These are phyloP conservation scores for Ophiostoma triangulosporum DNA, from an alignment of 2,329 filamentous ascomycete genomes.

Conservation along the genomic window DNA sequence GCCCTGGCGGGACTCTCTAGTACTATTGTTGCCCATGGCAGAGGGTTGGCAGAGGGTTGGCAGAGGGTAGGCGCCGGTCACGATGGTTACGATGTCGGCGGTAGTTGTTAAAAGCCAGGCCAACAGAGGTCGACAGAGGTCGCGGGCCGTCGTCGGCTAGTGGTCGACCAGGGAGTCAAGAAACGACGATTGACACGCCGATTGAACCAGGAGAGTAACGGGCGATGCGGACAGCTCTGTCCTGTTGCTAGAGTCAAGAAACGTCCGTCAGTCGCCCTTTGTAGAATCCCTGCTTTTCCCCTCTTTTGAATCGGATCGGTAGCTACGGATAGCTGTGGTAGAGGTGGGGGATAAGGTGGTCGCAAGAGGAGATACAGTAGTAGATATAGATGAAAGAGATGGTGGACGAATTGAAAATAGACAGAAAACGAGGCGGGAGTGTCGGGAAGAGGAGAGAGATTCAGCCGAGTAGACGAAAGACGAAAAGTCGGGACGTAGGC, in stretches of 20 bases:
- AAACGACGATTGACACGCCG: not conserved
- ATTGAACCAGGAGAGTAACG: not conserved
- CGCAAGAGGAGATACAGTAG: not conserved
- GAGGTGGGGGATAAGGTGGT: not conserved
- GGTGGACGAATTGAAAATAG: not conserved
- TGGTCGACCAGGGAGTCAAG: not conserved
- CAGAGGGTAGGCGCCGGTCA: not conserved
- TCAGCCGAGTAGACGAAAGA: not conserved
- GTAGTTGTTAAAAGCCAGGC: not conserved
- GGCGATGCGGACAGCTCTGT: not conserved
- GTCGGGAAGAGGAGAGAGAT: not conserved
- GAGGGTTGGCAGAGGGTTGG: no score
- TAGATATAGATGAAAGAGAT: not conserved
- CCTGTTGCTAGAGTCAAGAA: not conserved
- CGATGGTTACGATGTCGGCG: not conserved
- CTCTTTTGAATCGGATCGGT: not conserved
- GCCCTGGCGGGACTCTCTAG: conserved; percentile 21
- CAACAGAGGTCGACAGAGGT: not conserved
- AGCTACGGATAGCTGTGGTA: not conserved
- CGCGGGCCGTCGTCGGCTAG: not conserved
- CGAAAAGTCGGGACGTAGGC: not conserved
- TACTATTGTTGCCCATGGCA: conserved; percentile 24
- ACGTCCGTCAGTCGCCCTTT: not conserved
- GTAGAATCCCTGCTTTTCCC: conserved; percentile 1
- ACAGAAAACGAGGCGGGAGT: not conserved